Base-by-base conservation (phyloP, 116 monocot genomes). In the Trichopus zeylanicus region DNA sequence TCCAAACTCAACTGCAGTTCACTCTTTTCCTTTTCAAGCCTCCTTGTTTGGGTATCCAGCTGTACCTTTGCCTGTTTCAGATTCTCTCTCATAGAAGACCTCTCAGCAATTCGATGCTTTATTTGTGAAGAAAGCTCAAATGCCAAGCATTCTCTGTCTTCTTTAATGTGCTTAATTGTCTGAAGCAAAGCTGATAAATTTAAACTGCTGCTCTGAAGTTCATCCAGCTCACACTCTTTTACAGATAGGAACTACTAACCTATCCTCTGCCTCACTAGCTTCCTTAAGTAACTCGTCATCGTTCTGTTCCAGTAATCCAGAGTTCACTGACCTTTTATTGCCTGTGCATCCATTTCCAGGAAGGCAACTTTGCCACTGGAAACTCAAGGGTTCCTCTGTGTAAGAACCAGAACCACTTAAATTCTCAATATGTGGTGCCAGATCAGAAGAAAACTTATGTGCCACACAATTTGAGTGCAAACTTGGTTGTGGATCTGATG, bases 21-120 rank as follows among this genome's bases (percentile, higher is more conserved):
- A 67, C 39, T 73, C 70, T 86, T 93, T 65, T 93, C 93, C 59
- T 71, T 80, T 58, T 86, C 85, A 33, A 89, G 49, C 66, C 82
- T 93, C 68, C 79, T 75, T n/a, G 80, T 86, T 70, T 78, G 69
- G 13, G 68, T 71, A 53, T 75, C 77, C 46, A 86, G 59, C 31
- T 89, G 85, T 26, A 66, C 48, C 51, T 83, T 77, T 51, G 68
- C 72, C 13, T 71, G 67, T 55, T 73, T 80, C 29, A 82, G 31
- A 31, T 39, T 53, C 47, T 82, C 73, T 66, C 59, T 93, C 32
- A 73, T 52, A 7, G 72, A 73, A 53, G 53, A 73, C 37, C 89
- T 93, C 31, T 93, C 93, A 37, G 80, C 64, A 23, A 89, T 63
- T 27, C 75, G 67, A 51, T 46, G 66, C 13, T 69, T 80, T 34